Evolutionary conservation across 768 basidiomycete species (phyloP), one percentile per base, ranked within the genome.

Genomic region (Pleurotus citrinopileatus): DNA sequence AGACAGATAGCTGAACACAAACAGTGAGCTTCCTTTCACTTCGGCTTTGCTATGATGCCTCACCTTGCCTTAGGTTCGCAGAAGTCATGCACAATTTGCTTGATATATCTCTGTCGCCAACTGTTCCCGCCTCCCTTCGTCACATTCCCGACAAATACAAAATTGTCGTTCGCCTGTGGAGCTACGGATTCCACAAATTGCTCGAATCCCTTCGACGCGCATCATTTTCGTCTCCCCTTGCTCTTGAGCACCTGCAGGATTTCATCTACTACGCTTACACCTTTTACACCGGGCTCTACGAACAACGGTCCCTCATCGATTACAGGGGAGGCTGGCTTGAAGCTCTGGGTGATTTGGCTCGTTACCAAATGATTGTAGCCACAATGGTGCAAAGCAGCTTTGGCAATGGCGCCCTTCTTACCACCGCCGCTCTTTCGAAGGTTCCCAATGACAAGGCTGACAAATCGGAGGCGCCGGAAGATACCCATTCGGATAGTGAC

Each of bases 361-460:
- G 95, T 29, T 98, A 98, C 67, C 82, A 90, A 47, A 96, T 97
- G 91, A 87, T 89, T 1, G 91, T 98, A n/a, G 90, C 92, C n/a
- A 87, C 85, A 27, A 84, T 94, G 78, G 78, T 90, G 25, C 77
- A 80, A 23, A 77, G 79, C 23, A 76, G 72, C 28, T 64, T 77
- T 3, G 70, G 73, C 15, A 65, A 69, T 3, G 73, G 76, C 2
- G 50, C 60, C 10, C 67, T 75, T 0, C 75, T 90, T 36, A 87
- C 85, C 0, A 58, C 74, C 3, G 78, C 84, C 53, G 84, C 86
- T 0, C 68, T 86, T 8, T 78, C 75, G 3, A 74, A 76, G 44
- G 79, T 53, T 4, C 37, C 73, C 2, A 70, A 68, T 12, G 70
- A 70, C 10, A 67, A 59, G 26, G 66, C 65, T 17, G 62, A 59